Evolutionary conservation across 1,284 basidiomycete genomes (phyloP), one percentile per base, ranked within the genome.

Genomic region (Cryptococcus depauperatus): DNA sequence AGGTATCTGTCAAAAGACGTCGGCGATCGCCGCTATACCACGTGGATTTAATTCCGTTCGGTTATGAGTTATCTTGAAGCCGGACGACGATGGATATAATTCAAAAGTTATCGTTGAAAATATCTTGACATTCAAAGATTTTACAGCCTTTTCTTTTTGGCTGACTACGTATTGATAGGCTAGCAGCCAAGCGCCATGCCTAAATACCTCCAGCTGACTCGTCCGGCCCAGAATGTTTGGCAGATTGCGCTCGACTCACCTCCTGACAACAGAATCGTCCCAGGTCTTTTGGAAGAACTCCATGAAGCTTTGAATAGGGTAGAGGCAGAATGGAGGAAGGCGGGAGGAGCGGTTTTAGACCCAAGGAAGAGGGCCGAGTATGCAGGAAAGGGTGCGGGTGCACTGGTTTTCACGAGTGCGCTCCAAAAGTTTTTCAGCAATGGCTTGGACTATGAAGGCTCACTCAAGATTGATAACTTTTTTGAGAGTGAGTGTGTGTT

Each of bases 371-470:
- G 47, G 18, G 47, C 68, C 59, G 40, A 73, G 72, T 59, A 73
- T 30, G 77, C 39, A 72, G 74, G 52, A n/a, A 56, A 52, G 27
- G 64, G 62, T 5, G 61, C 60, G 1, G 88, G 86, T 14, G 81
- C 84, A 1, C 69, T 92, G 32, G 79, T 91, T 44, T 79, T 91
- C 41, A 80, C 85, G 43, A 75, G 76, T 48, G 76, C 76, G 46
- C 81, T 85, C 61, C 79, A 87, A 61, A 90, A 88, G 70, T 92
- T 90, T 76, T 92, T 90, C 70, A 84, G 82, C 67, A 91, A 90
- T 63, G 88, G 87, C 1, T 76, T 91, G 39, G 85, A 89, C 67
- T 83, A 80, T 57, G 77, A 76, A 29, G 79, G 76, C 25, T 74
- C 81, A 8, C 69, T 77, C 32, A 73, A 75, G 30, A 78, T 89